Conservation (phyloP, 257 asterid species). For the Verbena officinalis region DNA sequence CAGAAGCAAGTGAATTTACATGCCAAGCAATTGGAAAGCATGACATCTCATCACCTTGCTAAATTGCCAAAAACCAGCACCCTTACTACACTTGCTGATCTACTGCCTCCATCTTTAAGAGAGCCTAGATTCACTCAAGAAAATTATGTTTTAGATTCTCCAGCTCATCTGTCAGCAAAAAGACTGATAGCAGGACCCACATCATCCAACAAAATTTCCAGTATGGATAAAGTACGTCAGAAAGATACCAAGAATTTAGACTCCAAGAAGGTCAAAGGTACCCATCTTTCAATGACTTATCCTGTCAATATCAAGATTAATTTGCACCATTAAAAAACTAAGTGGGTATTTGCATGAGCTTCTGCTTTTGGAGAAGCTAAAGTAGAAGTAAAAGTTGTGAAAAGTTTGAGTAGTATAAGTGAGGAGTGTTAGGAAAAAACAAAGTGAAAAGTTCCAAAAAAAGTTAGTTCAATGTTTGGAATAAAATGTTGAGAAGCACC, state of each 20-base stretch:
- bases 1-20: constrained; percentile 40
- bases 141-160: constrained; percentile 37
- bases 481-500: too few relatives aligned
- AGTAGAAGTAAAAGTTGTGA: too few relatives aligned
- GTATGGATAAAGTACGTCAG: constrained; percentile 34
- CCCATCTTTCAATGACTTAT: constrained; percentile 15
- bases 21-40: constrained; percentile 37
- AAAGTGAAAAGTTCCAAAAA: too few relatives aligned
- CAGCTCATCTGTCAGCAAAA: constrained; percentile 29
- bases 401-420: too few relatives aligned
- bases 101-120: constrained; percentile 33
- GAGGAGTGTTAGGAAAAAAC: too few relatives aligned
- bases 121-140: constrained; percentile 27
- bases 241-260: constrained; percentile 36
- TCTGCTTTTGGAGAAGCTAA: too few relatives aligned
- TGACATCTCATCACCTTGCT: constrained; percentile 28
- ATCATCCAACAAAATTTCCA: constrained; percentile 39
- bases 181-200: constrained; percentile 34
- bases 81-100: constrained; percentile 30
- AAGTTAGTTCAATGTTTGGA: too few relatives aligned
- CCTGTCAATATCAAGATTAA: constrained; percentile 17
- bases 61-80: constrained; percentile 38
- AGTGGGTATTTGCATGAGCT: too few relatives aligned
- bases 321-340: constrained; percentile 19
- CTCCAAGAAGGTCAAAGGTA: constrained; percentile 59